Percentiles rank a stretch among this genome's conserved stretches.
Conservation (phyloP, 148 eudicot species). For the Hydrangea macrophylla region DNA sequence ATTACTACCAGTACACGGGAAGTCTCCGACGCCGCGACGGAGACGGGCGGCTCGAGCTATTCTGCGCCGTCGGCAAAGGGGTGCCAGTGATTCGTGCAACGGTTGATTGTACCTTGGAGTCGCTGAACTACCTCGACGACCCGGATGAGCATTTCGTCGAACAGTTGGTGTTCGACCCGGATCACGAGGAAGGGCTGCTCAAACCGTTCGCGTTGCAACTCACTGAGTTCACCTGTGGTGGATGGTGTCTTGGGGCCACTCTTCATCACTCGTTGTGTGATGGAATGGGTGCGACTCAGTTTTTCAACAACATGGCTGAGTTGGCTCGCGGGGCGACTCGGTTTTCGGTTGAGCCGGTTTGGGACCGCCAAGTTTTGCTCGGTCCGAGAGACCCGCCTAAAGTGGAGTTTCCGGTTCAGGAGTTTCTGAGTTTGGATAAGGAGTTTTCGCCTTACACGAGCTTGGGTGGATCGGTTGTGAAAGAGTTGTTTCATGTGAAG, state of each 20-base stretch:
- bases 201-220: constrained; percentile 40
- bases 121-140: constrained; percentile 29
- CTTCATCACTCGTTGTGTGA: constrained; percentile 57
- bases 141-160: constrained; percentile 26
- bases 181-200: constrained; percentile 9
- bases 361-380: constrained; percentile 49
- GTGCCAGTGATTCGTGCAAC: constrained; percentile 35
- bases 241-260: constrained; percentile 54
- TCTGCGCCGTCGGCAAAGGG: constrained; percentile 29
- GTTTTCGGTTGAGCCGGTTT: constrained; percentile 41
- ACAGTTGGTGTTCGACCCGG: constrained; percentile 33
- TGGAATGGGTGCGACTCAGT: constrained; percentile 60
- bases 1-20: constrained; percentile 52
- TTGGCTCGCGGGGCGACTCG: constrained; percentile 43
- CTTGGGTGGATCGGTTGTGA: constrained; percentile 30
- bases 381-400: constrained; percentile 55
- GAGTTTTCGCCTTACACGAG: constrained; percentile 23
- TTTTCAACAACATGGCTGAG: constrained; percentile 57
- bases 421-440: constrained; percentile 39
- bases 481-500: constrained; percentile 38
- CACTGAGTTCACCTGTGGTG: constrained; percentile 59
- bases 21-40: constrained; percentile 25
- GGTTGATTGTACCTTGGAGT: constrained; percentile 24
- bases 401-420: constrained; percentile 46
- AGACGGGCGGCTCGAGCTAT: constrained; percentile 36